Evolutionary conservation across 306 rosid species (phyloP).

Genomic region (Benincasa hispida): DNA sequence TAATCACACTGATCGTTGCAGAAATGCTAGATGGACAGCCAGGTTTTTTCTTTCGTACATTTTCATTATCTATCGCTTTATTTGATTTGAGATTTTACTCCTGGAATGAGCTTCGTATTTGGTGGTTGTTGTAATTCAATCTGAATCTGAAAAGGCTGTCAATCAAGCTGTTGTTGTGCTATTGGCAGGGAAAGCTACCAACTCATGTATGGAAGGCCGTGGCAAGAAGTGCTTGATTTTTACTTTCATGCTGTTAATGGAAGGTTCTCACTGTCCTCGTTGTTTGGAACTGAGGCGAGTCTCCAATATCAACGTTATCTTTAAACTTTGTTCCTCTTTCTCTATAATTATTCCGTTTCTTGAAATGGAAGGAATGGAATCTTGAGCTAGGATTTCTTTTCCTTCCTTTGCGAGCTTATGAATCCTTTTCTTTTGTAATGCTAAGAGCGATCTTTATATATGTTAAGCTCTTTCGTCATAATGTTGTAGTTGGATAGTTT

Average conservation of each 20-base stretch:
- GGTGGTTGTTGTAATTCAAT: background rate
- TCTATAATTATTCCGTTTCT: background rate
- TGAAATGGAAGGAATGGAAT: background rate
- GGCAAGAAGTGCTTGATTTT: constrained; percentile 59
- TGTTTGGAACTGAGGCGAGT: constrained; percentile 36
- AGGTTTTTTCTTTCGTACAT: constrained; percentile 29
- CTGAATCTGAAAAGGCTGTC: background rate
- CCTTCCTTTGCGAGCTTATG: background rate
- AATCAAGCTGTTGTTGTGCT: background rate
- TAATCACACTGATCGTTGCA: constrained; percentile 56
- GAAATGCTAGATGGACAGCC: constrained; percentile 55
- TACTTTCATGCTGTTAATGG: constrained; percentile 42
- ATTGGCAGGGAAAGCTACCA: constrained; percentile 50
- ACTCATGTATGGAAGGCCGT: constrained; percentile 62
- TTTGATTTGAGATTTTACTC: background rate
- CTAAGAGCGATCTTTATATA: background rate
- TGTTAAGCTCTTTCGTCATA: background rate
- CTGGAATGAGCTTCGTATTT: background rate
- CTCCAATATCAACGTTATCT: background rate
- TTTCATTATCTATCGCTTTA: background rate
- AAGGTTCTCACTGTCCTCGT: constrained; percentile 23
- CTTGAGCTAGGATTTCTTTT: background rate
- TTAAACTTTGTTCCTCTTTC: background rate
- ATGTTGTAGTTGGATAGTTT: background rate
- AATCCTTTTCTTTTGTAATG: background rate